Evolutionary conservation across 345 rosid species (phyloP), one percentile per base, ranked within the genome.

Genomic region (Rhizophora mangle): DNA sequence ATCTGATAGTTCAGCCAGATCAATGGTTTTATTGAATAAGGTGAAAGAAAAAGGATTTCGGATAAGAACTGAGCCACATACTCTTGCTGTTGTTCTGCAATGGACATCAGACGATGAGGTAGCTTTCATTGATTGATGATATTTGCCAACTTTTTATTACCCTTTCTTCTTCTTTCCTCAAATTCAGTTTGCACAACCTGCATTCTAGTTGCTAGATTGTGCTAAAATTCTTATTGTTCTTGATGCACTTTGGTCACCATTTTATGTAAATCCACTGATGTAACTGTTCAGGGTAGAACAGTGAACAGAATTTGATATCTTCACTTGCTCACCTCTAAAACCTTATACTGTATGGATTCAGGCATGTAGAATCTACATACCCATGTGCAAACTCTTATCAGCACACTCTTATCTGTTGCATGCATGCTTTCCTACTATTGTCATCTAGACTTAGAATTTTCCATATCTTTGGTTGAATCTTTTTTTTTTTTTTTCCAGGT

Each of bases 101-200:
- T 88, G 81, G 85, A 80, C 87, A 67, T n/a, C 85, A 59, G 96
- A 95, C 73, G 93, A 88, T 63, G 93, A 92, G 93, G 99, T 88
- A 79, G 43, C 64, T 64, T 62, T 79, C 22, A 55, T 68, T 31
- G 57, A 58, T 70, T 55, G 53, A 43, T 61, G 43, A 62, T 55
- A 31, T 53, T 22, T 21, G 1, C 62, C 43, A 27, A 15, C 37
- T 55, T 62, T 63, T 73, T 8, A 18, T 31, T 71, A 62, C 63
- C 21, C 71, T 15, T 60, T 72, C 66, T 60, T 49, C 15, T 43
- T 43, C 19, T 13, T 43, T 43, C 49, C 18, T 43, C 15, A 43
- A 13, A 13, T 43, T 43, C 49, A 43, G 18, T 43, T 43, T 43
- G 19, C 49, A 13, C 49, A 43, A 43, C 18, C 8, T 34, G 37